Evolutionary conservation across 768 basidiomycete genomes (phyloP).

Genomic region (Strobilomyces dryophilus): DNA sequence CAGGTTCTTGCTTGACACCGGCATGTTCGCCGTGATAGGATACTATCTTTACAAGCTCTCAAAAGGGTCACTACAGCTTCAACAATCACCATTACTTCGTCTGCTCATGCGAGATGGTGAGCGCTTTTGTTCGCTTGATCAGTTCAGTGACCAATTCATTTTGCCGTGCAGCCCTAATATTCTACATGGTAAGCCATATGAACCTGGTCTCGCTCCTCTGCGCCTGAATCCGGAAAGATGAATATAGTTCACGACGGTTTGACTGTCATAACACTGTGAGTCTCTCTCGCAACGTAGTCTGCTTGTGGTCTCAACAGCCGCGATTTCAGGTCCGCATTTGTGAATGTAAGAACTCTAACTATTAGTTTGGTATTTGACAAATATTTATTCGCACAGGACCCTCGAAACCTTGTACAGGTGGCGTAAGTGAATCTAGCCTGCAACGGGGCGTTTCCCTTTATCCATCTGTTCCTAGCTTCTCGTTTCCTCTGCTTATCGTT

Average conservation of each 20-base stretch:
- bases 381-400: background rate
- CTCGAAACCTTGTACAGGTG: background rate
- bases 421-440: background rate
- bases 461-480: background rate
- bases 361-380: background rate
- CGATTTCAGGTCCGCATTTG: background rate
- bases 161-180: background rate
- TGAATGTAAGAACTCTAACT: background rate
- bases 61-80: background rate
- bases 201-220: too few relatives aligned
- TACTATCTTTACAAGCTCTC: constrained; percentile 5
- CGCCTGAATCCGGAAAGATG: background rate
- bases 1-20: constrained; percentile 1
- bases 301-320: background rate
- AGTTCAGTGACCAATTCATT: background rate
- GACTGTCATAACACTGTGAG: constrained; percentile 4
- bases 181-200: constrained; percentile 2
- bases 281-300: background rate
- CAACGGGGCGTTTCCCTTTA: background rate
- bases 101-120: constrained; percentile 9
- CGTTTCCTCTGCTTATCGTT: constrained; percentile 12
- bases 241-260: constrained; percentile 4
- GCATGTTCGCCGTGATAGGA: background rate
- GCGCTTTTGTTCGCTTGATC: background rate
- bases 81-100: constrained; percentile 1